Base-by-base conservation (phyloP, 75 land plant genomes). In the Selaginella tamariscina region DNA sequence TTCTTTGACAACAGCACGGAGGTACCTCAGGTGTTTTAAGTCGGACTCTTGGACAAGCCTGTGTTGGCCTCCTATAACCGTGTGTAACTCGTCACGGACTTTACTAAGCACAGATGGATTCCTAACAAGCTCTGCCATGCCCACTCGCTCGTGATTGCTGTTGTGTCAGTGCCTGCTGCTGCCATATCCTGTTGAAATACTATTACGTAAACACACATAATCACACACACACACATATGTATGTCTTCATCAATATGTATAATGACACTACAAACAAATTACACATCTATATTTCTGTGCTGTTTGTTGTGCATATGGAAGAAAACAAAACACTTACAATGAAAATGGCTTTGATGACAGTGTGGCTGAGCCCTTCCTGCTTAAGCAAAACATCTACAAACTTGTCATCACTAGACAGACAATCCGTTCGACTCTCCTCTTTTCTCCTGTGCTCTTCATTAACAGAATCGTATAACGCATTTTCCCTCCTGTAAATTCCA, bases 111-210 rank as follows among this genome's bases (percentile, higher is more conserved):
- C 24, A 18, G 23, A 54, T 26, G 70, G 70, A 24, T 54, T 54
- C 55, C 29, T 21, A 31, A 68, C 27, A 1, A 68, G 73, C 69
- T 29, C 64, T 76, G 63, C 66, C 65, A 18, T 70, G 65, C 8
- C 71, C 60, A 55, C 31, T 71, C 78, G 71, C 55, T 0, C 66
- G 64, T 73, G 73, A 76, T 76, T 76, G 54, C 73, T 73, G 1
- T 73, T 73, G 32, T 65, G 64, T 26, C 71, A 65, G 11, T 68
- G 70, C 55, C 57, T 62, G 33, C 56, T 76, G 24, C 65, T 54
- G 33, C 71, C 71, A 30, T 70, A 76, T n/a, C n/a, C n/a, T n/a
- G n/a, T n/a, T n/a, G n/a, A n/a, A n/a, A n/a, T n/a, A n/a, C n/a
- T n/a, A n/a, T n/a, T n/a, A n/a, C n/a, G n/a, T n/a, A n/a, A n/a